A percentile compares a stretch with the other conserved stretches of the same genome.
Conservation (phyloP, 2,329 filamentous ascomycete species). For the Penicillium concentricum region DNA sequence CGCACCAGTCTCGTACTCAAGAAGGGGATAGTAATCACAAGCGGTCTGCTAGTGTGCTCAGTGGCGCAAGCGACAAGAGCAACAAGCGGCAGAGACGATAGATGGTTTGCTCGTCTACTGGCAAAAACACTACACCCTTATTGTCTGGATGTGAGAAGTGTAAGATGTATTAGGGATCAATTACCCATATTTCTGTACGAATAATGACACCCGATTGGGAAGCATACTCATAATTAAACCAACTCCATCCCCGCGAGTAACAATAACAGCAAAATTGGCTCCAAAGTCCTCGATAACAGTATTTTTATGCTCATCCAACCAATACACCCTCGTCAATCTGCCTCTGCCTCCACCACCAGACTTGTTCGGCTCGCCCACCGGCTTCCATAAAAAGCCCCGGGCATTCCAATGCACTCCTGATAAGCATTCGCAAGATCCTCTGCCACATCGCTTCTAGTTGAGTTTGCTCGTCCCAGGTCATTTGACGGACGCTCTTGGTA, state of each 20-base stretch:
- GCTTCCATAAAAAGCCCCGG: slow-evolving; percentile 25
- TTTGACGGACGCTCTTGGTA: slow-evolving; percentile 13
- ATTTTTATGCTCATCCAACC: background rate
- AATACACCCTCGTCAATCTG: background rate
- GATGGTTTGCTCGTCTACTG: background rate
- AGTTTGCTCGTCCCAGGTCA: slow-evolving; percentile 13
- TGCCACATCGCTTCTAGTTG: slow-evolving; percentile 14
- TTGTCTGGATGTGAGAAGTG: slow-evolving; percentile 3
- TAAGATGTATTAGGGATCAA: slow-evolving; percentile 16
- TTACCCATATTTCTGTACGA: slow-evolving; percentile 34
- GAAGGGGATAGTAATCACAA: slow-evolving; percentile 54
- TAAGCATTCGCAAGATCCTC: slow-evolving; percentile 26
- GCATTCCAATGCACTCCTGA: slow-evolving; percentile 28
- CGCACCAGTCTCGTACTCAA: background rate
- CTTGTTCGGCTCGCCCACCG: slow-evolving; percentile 24
- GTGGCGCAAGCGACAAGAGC: slow-evolving; percentile 63
- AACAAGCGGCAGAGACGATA: slow-evolving; percentile 51
- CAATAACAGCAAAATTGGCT: slow-evolving; percentile 9
- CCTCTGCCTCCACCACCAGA: slow-evolving; percentile 14
- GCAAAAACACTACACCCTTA: background rate
- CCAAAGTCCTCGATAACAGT: background rate
- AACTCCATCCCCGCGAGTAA: slow-evolving; percentile 14
- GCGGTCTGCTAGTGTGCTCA: slow-evolving; percentile 79
- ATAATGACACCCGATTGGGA: slow-evolving; percentile 28
- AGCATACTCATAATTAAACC: slow-evolving; percentile 14